phyloP scores from a whole-genome alignment of 768 basidiomycete genomes.

The Collybiopsis confluens region DNA sequence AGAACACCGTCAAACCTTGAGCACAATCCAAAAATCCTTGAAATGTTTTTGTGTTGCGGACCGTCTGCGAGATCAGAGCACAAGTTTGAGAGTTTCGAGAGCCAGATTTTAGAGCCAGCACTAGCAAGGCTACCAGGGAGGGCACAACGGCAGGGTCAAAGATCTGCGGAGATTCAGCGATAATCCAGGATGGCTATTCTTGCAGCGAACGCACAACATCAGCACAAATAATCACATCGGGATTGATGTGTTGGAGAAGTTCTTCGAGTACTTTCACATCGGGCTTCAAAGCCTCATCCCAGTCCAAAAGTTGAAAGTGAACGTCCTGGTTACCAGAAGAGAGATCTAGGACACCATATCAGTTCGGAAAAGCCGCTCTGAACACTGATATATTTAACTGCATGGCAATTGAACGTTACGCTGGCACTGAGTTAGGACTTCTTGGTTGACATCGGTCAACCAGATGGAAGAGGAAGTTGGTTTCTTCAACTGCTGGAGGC shows the following conservation, averaged over 20 bases:
- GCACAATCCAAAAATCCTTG: slow-evolving; percentile 32
- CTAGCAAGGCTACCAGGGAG: slow-evolving; percentile 48
- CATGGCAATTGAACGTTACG: slow-evolving; percentile 59
- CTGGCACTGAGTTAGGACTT: slow-evolving; percentile 57
- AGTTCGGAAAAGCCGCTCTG: neutral
- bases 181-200: neutral
- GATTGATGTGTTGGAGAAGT: slow-evolving; percentile 37
- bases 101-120: slow-evolving; percentile 33
- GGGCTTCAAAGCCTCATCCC: slow-evolving; percentile 52
- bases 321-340: slow-evolving; percentile 48
- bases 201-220: slow-evolving; percentile 48
- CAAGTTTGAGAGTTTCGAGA: slow-evolving; percentile 11
- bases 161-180: slow-evolving; percentile 36
- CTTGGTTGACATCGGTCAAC: slow-evolving; percentile 63
- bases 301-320: slow-evolving; percentile 51
- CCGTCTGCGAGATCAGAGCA: slow-evolving; percentile 49
- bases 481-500: slow-evolving; percentile 40
- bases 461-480: slow-evolving; percentile 25
- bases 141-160: slow-evolving; percentile 64
- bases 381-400: slow-evolving; percentile 36
- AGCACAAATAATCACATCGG: slow-evolving; percentile 66
- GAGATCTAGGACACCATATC: slow-evolving; percentile 35
- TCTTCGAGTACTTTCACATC: slow-evolving; percentile 19
- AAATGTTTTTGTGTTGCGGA: slow-evolving; percentile 55
- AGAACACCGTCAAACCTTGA: neutral